Percentiles rank a stretch among this genome's conserved stretches.
Conservation (phyloP, 352 stramenopile genomes). For the Phytophthora ohioensis region DNA sequence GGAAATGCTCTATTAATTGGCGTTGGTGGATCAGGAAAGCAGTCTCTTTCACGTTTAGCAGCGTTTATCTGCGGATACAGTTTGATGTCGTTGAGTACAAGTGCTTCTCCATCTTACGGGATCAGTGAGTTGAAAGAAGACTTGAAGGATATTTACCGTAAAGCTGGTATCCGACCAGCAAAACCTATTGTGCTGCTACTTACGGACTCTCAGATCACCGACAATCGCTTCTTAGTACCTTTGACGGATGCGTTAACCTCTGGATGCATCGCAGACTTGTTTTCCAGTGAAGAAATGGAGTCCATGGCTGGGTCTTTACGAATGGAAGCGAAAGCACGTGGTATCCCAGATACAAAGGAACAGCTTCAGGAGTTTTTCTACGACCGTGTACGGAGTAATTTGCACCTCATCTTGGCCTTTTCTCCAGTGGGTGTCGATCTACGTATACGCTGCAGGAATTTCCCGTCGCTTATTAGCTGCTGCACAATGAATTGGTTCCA, state of each 20-base stretch:
- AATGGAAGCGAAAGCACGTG: constrained; percentile 83
- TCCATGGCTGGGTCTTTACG: constrained; percentile 80
- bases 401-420: constrained; percentile 90
- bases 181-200: constrained; percentile 90
- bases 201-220: constrained; percentile 88
- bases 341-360: constrained; percentile 91
- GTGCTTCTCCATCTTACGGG: constrained; percentile 65
- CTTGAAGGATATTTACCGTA: constrained; percentile 91
- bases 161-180: constrained; percentile 86
- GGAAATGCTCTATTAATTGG: constrained; percentile 90
- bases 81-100: constrained; percentile 73
- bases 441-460: constrained; percentile 80
- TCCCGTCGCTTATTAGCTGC: constrained; percentile 77
- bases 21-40: constrained; percentile 89
- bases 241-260: constrained; percentile 88
- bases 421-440: constrained; percentile 84
- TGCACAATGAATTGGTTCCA: constrained; percentile 93
- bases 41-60: constrained; percentile 91
- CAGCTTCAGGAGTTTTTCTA: constrained; percentile 92
- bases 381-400: constrained; percentile 85
- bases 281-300: constrained; percentile 90
- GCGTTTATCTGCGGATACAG: constrained; percentile 86
- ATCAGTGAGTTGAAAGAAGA: constrained; percentile 89
- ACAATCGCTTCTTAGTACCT: constrained; percentile 89
- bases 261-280: constrained; percentile 85